Evolutionary conservation across 2,329 filamentous ascomycete species (phyloP).

Genomic region (Fusarium dlaminii): DNA sequence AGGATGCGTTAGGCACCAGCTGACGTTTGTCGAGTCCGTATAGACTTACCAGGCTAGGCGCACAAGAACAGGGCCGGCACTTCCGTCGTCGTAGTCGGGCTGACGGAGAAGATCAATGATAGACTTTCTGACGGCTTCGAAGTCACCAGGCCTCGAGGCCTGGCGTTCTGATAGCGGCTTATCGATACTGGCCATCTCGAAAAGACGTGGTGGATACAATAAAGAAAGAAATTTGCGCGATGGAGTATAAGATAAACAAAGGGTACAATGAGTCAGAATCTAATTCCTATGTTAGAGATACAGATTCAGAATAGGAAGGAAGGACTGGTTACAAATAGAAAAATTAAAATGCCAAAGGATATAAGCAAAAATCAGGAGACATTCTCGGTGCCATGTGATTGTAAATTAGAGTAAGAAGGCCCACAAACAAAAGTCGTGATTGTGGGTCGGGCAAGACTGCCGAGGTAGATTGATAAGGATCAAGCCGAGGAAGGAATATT

Average conservation of each 20-base stretch:
- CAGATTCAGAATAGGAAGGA: no score
- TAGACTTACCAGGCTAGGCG: neutral
- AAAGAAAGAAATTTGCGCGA: neutral
- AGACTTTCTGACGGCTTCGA: neutral
- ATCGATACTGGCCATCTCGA: neutral
- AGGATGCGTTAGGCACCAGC: neutral
- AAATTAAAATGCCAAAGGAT: neutral
- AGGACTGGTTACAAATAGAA: neutral
- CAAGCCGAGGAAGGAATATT: neutral
- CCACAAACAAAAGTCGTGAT: neutral
- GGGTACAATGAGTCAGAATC: accelerated
- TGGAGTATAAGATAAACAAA: neutral
- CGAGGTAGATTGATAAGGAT: neutral
- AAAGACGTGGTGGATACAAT: neutral
- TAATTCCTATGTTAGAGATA: accelerated
- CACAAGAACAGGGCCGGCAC: slow-evolving; percentile 4
- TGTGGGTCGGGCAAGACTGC: neutral
- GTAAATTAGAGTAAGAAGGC: neutral
- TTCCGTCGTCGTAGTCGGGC: slow-evolving; percentile 5
- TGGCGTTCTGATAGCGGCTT: neutral
- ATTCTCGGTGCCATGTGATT: neutral
- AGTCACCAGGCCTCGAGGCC: neutral
- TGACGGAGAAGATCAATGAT: neutral
- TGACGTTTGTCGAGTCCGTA: no score
- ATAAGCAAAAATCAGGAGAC: neutral